Conservation (phyloP, 164 flowering plant genomes). For the Platanus orientalis region DNA sequence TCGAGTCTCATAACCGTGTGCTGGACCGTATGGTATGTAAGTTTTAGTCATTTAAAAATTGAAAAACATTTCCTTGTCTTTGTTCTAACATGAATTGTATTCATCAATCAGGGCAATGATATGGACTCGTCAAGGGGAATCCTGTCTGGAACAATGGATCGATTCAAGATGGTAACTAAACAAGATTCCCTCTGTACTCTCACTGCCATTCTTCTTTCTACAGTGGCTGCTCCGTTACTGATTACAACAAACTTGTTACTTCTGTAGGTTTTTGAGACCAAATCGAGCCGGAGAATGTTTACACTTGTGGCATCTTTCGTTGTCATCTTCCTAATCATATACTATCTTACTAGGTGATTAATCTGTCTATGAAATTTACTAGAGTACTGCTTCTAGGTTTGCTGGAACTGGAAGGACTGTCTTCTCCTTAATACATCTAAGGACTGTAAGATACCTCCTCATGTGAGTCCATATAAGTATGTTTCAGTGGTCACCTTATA, state of each 20-base stretch:
- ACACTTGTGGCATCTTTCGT: slow-evolving; percentile 49
- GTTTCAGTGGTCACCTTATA: not conserved
- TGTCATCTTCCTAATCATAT: slow-evolving; percentile 44
- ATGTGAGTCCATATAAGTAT: not conserved
- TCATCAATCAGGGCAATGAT: slow-evolving; percentile 57
- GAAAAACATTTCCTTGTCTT: not conserved
- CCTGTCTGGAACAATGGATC: slow-evolving; percentile 80
- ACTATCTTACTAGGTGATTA: slow-evolving; percentile 52
- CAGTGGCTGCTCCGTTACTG: not conserved
- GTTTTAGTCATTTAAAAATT: slow-evolving; percentile 1
- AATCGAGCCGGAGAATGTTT: slow-evolving; percentile 60
- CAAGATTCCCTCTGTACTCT: not conserved
- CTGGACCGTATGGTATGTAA: slow-evolving; percentile 71
- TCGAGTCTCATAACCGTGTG: slow-evolving; percentile 70
- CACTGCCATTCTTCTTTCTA: not conserved
- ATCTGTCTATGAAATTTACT: not conserved
- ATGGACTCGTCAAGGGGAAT: slow-evolving; percentile 90
- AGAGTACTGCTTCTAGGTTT: not conserved
- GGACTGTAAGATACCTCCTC: not conserved
- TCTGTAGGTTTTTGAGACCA: slow-evolving; percentile 71
- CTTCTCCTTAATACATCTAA: not conserved
- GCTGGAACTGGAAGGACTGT: not conserved
- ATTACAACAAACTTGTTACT: not conserved
- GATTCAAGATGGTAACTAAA: slow-evolving; percentile 64
- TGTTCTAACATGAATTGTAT: slow-evolving; percentile 7